Evolutionary conservation across 2,329 filamentous ascomycete genomes (phyloP), one percentile per base, ranked within the genome.

Genomic region (Ascochyta clinopodiicola): DNA sequence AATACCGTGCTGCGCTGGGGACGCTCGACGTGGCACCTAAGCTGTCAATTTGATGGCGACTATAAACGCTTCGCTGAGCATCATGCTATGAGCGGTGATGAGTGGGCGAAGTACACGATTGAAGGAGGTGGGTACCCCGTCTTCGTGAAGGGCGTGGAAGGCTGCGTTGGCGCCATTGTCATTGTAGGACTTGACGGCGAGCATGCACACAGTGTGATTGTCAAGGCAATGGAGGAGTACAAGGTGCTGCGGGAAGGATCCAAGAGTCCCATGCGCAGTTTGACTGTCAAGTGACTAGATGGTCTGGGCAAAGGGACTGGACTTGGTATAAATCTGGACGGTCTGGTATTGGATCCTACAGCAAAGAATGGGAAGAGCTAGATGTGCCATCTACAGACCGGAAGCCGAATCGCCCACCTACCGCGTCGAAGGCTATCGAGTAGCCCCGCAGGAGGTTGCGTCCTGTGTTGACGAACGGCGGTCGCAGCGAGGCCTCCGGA

Each of bases 121-220:
- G 89, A 93, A 73, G 91, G 91, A 0, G 91, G 91, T 21, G 91
- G 82, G 0, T 86, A 91, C 60, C 91, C 91, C 0, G 83, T 94
- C 29, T 81, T 86, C 7, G 90, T 94, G 6, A 78, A 78, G 48
- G 88, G 88, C 0, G 88, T 93, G 1, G 90, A 93, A 76, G 90
- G 90, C 0, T 77, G 92, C 3, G 86, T 92, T 8, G 90, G 85
- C 0, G 87, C 91, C 1, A 86, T 92, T 22, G 86, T 92, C 17
- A 88, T 94, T 1, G 89, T 86, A 68, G 91, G 90, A 0, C 73
- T 94, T 72, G 88, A 87, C 78, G 88, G 92, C 75, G 81, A 90
- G 65, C 84, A 92, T 77, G 90, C 93, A 73, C 91, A 95, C 74
- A 86, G 85, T 8, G 84, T 92, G 34, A 86, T 94, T 67, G 83